A percentile compares a stretch with the other conserved stretches of the same genome.
Evolutionary conservation across 1,284 basidiomycete species (phyloP).

Genomic region (Omphalotus olearius): DNA sequence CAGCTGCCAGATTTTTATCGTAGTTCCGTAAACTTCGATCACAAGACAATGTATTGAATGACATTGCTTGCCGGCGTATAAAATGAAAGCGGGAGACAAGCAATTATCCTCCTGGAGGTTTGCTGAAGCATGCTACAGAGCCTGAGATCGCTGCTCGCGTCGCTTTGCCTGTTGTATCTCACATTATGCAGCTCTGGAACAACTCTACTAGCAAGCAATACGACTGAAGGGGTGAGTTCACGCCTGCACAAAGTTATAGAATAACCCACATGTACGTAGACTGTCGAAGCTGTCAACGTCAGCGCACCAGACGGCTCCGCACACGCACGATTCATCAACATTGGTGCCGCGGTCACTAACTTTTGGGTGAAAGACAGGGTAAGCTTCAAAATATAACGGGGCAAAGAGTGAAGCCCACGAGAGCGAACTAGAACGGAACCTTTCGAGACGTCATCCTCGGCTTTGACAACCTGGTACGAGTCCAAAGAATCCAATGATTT

Average conservation of each 20-base stretch:
- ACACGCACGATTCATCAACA: slow-evolving; percentile 36
- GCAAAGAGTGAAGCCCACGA: neutral
- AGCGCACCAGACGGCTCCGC: slow-evolving; percentile 36
- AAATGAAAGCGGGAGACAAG: no score
- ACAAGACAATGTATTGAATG: no score
- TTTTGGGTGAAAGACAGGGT: slow-evolving; percentile 44
- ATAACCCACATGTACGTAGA: slow-evolving; percentile 15
- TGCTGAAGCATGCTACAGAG: slow-evolving; percentile 1
- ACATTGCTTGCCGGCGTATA: no score
- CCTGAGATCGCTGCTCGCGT: neutral
- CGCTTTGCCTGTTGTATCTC: neutral
- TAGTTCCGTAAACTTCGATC: no score
- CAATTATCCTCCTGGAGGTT: no score
- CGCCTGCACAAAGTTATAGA: neutral
- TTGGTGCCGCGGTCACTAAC: slow-evolving; percentile 35
- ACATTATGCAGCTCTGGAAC: neutral
- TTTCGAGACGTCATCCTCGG: slow-evolving; percentile 39
- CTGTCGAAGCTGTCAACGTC: slow-evolving; percentile 25
- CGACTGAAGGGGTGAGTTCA: neutral
- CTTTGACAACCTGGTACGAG: slow-evolving; percentile 31
- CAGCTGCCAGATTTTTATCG: no score
- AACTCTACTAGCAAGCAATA: neutral
- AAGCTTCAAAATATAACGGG: neutral
- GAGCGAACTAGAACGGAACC: slow-evolving; percentile 24
- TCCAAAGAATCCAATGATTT: no score